Percentiles rank a stretch among this genome's conserved stretches.
Conservation (phyloP, 352 stramenopile genomes). For the Pythium myriotylum region DNA sequence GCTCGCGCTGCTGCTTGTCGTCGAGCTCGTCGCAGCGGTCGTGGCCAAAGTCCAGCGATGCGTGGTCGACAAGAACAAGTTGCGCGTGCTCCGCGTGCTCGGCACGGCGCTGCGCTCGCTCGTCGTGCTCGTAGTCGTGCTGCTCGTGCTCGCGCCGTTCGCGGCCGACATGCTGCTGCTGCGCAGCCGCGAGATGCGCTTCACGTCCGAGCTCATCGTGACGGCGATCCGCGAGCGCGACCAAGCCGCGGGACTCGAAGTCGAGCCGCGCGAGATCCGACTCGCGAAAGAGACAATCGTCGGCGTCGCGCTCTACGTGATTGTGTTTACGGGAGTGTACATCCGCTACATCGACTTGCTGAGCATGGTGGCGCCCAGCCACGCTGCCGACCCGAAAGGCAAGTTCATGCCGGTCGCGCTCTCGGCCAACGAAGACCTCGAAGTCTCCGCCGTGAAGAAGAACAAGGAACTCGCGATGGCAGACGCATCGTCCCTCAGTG, state of each 20-base stretch:
- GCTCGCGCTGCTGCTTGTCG: slow-evolving; percentile 3
- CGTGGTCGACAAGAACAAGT: too few species aligned
- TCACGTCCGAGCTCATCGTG: slow-evolving; percentile 7
- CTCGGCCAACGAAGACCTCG: too few species aligned
- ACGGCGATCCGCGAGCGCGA: not conserved
- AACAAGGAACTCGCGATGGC: too few species aligned
- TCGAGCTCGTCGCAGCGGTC: not conserved
- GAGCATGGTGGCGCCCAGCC: too few species aligned
- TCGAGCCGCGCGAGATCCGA: slow-evolving; percentile 25
- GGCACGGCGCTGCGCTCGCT: not conserved
- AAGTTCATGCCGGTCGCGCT: too few species aligned
- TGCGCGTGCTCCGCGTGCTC: not conserved
- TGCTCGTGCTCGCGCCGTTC: slow-evolving; percentile 20
- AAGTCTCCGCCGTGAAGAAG: too few species aligned
- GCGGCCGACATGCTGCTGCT: slow-evolving; percentile 22
- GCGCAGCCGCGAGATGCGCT: slow-evolving; percentile 14
- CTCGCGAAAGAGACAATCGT: not conserved
- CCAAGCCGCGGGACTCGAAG: not conserved
- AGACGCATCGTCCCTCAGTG: too few species aligned
- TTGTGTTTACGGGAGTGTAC: slow-evolving; percentile 5
- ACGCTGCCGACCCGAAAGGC: not conserved
- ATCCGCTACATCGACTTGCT: too few species aligned
- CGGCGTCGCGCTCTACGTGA: not conserved
- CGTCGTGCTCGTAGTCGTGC: slow-evolving; percentile 4
- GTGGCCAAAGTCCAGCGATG: not conserved